phyloP scores from a whole-genome alignment of 2,329 filamentous ascomycete species.

The Albifimbria verrucaria region DNA sequence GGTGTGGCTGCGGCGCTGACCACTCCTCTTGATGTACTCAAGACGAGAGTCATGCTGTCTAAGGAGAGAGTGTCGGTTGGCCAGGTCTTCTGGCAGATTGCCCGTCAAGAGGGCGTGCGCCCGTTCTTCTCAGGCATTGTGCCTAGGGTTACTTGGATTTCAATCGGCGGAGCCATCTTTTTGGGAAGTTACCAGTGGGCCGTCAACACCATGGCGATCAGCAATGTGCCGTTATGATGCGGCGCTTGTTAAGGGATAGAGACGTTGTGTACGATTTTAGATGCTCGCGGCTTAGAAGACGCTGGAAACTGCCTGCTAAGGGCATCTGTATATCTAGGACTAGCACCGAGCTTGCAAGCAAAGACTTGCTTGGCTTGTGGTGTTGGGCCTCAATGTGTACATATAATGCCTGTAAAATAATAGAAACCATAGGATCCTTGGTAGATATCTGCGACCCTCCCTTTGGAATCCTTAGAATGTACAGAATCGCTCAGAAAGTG shows the following conservation, averaged over 20 bases:
- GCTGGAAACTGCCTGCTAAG: background rate
- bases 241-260: background rate
- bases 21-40: slow-evolving; percentile 92
- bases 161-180: slow-evolving; percentile 90
- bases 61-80: slow-evolving; percentile 60
- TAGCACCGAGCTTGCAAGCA: background rate
- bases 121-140: slow-evolving; percentile 75
- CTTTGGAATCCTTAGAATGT: background rate
- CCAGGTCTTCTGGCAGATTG: slow-evolving; percentile 61
- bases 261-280: background rate
- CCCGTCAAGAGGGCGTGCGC: slow-evolving; percentile 58
- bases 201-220: slow-evolving; percentile 62
- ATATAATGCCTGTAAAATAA: background rate
- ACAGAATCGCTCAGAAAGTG: background rate
- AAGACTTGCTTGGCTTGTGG: no score
- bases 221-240: background rate
- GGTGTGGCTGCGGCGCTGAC: slow-evolving; percentile 84
- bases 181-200: slow-evolving; percentile 90
- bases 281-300: background rate
- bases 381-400: background rate
- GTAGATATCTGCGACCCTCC: background rate
- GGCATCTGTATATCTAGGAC: background rate
- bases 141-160: slow-evolving; percentile 91
- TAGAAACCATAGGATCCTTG: background rate
- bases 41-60: slow-evolving; percentile 93